Base-by-base conservation (phyloP, 2,329 filamentous ascomycete species). In the Lachnellula suecica region DNA sequence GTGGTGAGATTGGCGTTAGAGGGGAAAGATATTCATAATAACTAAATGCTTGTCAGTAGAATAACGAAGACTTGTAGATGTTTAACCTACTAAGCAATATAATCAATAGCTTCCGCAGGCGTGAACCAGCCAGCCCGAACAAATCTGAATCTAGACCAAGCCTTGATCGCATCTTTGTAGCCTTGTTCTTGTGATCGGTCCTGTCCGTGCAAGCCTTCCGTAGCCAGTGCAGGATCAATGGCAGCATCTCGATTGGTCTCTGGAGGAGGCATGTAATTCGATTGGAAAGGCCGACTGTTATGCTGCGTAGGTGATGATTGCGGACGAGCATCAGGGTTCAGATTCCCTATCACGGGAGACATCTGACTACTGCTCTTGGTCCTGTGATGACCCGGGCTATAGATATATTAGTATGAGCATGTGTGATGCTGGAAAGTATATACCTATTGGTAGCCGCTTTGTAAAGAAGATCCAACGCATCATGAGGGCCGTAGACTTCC, bases 111-210 rank as follows among this genome's bases (percentile, higher is more conserved):
- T 71, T 99, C 94, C 59, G 89, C 85, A 0, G 93, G 89, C 0
- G 91, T 96, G 69, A 99, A 94, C 93, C 93, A 97, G 9, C 94
- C 94, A 8, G 91, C 91, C 49, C 91, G 85, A n/a, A 97, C 93
- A 67, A 97, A 97, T 40, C 92, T 86, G 68, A 97, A 92, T 58
- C 91, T 80, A 2, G 87, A 84, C 94, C 94, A 99, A n/a, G 91
- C 88, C 63, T 84, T 85, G 54, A 96, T 73, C 0, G 92, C 92
- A 52, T 88, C 83, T 38, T 80, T 73, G 61, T 85, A 85, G 46
- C 84, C 78, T 25, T 78, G 74, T 56, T 83, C 76, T 45, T 72
- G 60, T 56, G 75, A 58, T 34, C 52, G 49, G 29, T 60, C 53
- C n/a, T 44, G 34, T 17, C 38, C 54, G n/a, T 52, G 44, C 2